Conservation (phyloP, 345 rosid species). For the Eucalyptus rudis region DNA sequence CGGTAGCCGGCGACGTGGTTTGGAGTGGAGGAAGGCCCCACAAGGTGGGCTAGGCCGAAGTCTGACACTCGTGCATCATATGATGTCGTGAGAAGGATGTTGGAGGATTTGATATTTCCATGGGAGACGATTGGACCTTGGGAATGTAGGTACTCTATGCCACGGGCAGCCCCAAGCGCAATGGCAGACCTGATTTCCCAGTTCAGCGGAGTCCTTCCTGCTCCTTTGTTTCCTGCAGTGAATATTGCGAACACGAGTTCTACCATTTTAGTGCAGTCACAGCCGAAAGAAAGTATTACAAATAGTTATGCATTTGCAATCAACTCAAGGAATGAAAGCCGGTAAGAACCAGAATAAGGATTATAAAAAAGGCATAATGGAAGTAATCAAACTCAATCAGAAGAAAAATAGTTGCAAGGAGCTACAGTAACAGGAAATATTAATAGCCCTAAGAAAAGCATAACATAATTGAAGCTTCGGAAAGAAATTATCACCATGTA, state of each 20-base stretch:
- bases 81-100: conserved; percentile 28
- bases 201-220: conserved; percentile 36
- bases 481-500: conserved; percentile 50
- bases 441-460: not conserved
- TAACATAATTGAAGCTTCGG: not conserved
- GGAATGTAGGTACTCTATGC: conserved; percentile 32
- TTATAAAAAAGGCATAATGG: not conserved
- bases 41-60: conserved; percentile 35
- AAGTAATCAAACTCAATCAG: not conserved
- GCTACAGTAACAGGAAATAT: not conserved
- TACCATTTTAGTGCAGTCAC: not conserved
- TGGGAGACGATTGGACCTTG: conserved; percentile 30
- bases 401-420: not conserved
- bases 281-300: not conserved
- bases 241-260: not conserved
- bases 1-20: conserved; percentile 36
- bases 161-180: conserved; percentile 37
- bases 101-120: conserved; percentile 42
- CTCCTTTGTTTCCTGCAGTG: conserved; percentile 29
- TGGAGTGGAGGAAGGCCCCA: conserved; percentile 31
- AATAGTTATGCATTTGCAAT: not conserved
- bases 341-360: not conserved
- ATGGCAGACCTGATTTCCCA: conserved; percentile 29
- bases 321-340: not conserved
- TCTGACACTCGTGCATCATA: conserved; percentile 30